phyloP scores from a whole-genome alignment of 371 early-diverging fungal genomes.

The Mucor racemosus region DNA sequence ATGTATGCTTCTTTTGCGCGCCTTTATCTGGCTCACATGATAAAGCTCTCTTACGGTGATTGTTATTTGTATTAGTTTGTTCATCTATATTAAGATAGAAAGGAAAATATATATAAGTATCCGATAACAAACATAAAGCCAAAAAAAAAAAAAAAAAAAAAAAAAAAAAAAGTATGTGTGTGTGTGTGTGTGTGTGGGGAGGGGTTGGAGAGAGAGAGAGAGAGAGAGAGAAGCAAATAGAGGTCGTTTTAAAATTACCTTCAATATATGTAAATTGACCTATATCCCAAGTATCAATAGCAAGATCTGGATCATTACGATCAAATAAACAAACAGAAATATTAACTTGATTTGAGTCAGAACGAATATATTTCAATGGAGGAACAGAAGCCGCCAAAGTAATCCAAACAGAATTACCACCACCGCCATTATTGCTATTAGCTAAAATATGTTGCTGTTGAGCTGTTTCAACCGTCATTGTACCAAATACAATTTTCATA shows the following conservation, averaged over 20 bases:
- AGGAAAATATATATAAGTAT: conserved; percentile 1
- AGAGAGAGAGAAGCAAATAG: not conserved
- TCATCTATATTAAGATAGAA: not conserved
- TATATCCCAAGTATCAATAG: conserved; percentile 15
- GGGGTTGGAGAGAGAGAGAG: not conserved
- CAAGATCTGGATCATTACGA: conserved; percentile 8
- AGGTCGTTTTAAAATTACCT: conserved; percentile 21
- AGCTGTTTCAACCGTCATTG: conserved; percentile 21
- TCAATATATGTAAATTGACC: conserved; percentile 20
- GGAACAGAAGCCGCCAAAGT: conserved; percentile 21
- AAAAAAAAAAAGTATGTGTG: no score
- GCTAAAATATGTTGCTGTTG: conserved; percentile 19
- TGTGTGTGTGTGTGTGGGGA: not conserved
- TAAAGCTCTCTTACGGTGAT: conserved; percentile 16
- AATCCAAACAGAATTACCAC: conserved; percentile 11
- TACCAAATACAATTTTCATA: conserved; percentile 25
- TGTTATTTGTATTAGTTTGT: not conserved
- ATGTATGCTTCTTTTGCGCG: conserved; percentile 12
- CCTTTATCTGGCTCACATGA: conserved; percentile 16
- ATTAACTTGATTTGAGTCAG: conserved; percentile 9
- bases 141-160: not conserved
- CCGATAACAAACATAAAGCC: conserved; percentile 10
- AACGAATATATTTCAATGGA: conserved; percentile 11
- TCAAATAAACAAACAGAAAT: conserved; percentile 19
- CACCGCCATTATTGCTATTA: not conserved